Evolutionary conservation across 2,329 filamentous ascomycete species (phyloP), one percentile per base, ranked within the genome.

Genomic region (Fusarium heterosporum): DNA sequence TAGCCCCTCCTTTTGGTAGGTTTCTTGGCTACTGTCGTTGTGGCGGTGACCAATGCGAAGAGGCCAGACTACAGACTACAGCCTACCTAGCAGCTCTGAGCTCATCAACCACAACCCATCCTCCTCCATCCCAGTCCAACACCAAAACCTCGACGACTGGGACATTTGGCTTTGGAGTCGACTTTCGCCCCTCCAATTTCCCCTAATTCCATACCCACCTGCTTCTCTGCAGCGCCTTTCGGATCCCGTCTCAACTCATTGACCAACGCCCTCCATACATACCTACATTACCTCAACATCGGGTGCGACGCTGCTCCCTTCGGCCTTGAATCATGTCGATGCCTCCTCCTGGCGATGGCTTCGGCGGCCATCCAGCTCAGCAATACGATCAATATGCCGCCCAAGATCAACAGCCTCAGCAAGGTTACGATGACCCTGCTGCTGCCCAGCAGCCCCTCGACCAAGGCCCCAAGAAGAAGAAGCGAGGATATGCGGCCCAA

Each of bases 401-500:
- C 47, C 59, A 72, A 77, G 77, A 72, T 48, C 81, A 82, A 64
- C 74, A 79, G 48, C 78, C 79, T 57, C 78, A 80, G 71, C 81
- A 80, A 56, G 75, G 71, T 50, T 78, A 80, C 54, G 68, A 77
- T 45, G 75, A 72, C 42, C 78, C 78, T 40, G 66, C 73, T 36
- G 72, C 73, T 42, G 70, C 72, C 49, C 69, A 73, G 30, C 69
- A 56, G 38, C 69, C 66, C 19, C 75, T 68, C 41, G 74, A 79
- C 29, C 83, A 83, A 62, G 50, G 42, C 41, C 82, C 82, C 66
- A 89, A 87, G 78, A 93, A 93, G 83, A 97, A 97, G 88, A 97
- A 97, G 87, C 88, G 93, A 83, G 90, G 92, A 57, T 98, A 98
- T 82, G 96, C 96, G 54, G 93, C 93, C 57, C 92, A 96, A 79